Base-by-base conservation (phyloP, 148 eudicot genomes). In the Silene conica region DNA sequence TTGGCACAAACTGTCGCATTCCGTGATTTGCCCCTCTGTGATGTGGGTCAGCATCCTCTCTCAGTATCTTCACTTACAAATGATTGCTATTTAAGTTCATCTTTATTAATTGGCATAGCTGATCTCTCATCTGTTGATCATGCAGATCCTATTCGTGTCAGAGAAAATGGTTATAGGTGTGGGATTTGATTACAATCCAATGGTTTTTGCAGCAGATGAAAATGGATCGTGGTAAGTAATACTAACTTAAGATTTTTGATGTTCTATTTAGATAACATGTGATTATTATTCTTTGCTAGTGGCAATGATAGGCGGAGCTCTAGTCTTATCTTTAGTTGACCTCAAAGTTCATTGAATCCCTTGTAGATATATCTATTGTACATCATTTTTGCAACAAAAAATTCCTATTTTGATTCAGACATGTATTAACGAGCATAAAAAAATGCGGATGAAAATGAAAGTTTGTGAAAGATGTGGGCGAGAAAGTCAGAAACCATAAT, bases 21-120 rank as follows among this genome's bases (percentile, higher is more conserved):
- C 81, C 96, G 97, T 77, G 91, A 92, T 84, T 84, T 95, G 90
- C 98, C 98, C 72, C 98, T 95, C 77, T 96, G 98, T 86, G 98
- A 95, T 95, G 98, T 95, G 98, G 98, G 98, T 95, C 98, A 90
- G 98, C 92, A 82, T 88, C 93, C 96, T 85, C 84, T 89, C 92
- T 87, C 76, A 68, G 80, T 69, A 82, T 71, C 78, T 75, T 61
- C 76, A 20, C 61, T 81, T 57, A 16, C 21, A 28, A 56, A 54
- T 23, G 11, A 25, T 19, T 80, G 58, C 77, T 69, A 78, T 52
- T 54, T 61, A 12, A 19, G 21, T 52, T 18, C 20, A 63, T 58
- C 54, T 31, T 9, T 31, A 20, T 74, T 66, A 73, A 56, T n/a
- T 34, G 58, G 54, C 66, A 25, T 63, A 52, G n/a, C 70, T 71